phyloP scores from a whole-genome alignment of 768 basidiomycete species.

The Termitomyces bulborhizus region DNA sequence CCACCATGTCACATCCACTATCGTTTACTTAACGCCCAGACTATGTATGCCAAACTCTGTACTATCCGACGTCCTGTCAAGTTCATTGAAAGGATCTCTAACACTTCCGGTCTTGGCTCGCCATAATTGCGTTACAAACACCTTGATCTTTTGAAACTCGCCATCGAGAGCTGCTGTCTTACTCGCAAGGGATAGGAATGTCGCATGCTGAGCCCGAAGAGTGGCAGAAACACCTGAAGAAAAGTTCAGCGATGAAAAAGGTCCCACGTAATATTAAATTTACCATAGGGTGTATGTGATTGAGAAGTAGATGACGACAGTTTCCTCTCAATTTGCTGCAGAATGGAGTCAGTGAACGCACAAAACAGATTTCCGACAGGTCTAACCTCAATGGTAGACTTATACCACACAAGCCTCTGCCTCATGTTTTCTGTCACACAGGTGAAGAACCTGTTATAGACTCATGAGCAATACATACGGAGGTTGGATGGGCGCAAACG shows the following conservation, averaged over 20 bases:
- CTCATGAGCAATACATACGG: slow-evolving; percentile 3
- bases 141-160: slow-evolving; percentile 73
- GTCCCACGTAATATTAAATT: slow-evolving; percentile 1
- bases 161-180: slow-evolving; percentile 70
- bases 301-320: slow-evolving; percentile 61
- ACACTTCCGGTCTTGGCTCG: slow-evolving; percentile 75
- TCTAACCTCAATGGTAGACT: slow-evolving; percentile 69
- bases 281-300: slow-evolving; percentile 74
- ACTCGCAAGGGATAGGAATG: slow-evolving; percentile 70
- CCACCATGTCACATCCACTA: background rate
- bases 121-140: slow-evolving; percentile 73
- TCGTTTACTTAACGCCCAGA: slow-evolving; percentile 30
- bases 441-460: slow-evolving; percentile 53
- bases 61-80: slow-evolving; percentile 25
- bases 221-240: slow-evolving; percentile 57
- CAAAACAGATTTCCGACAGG: background rate
- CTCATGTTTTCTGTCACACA: slow-evolving; percentile 68
- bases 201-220: slow-evolving; percentile 73
- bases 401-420: slow-evolving; percentile 71
- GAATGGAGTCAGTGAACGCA: background rate
- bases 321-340: slow-evolving; percentile 79
- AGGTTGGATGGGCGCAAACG: slow-evolving; percentile 13
- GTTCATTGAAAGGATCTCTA: slow-evolving; percentile 71
- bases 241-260: background rate
- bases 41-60: slow-evolving; percentile 37